These are phyloP conservation scores for Zygotorulaspora mrakii DNA, from an alignment of 1,139 yeast species.

Conservation along the genomic window DNA sequence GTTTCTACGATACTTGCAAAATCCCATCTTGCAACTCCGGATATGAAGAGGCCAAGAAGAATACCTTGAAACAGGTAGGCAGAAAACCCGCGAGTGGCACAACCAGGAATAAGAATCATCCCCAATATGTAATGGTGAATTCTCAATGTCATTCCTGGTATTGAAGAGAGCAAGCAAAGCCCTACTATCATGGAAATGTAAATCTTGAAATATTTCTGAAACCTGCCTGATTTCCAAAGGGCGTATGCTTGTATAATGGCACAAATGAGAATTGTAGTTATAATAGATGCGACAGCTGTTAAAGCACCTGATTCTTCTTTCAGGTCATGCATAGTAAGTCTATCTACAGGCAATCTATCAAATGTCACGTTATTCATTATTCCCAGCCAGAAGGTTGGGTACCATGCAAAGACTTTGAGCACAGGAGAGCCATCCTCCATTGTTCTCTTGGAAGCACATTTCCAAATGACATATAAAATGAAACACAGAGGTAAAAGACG, in stretches of 20 bases:
- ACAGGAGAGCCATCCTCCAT: conserved; percentile 45
- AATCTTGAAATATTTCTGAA: conserved; percentile 51
- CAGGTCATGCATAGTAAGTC: conserved; percentile 69
- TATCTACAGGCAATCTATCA: conserved; percentile 81
- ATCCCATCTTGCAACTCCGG: conserved; percentile 93
- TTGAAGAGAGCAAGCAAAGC: conserved; percentile 45
- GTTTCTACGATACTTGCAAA: conserved; percentile 87
- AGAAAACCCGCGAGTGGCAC: conserved; percentile 70
- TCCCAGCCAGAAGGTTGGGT: conserved; percentile 81
- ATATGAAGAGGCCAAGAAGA: conserved; percentile 69
- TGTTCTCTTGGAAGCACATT: conserved; percentile 44
- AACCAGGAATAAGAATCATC: conserved; percentile 75
- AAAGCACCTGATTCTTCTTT: conserved; percentile 74
- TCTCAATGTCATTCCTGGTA: conserved; percentile 73
- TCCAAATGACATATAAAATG: conserved; percentile 72
- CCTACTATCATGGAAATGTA: conserved; percentile 50
- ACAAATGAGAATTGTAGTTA: conserved; percentile 47
- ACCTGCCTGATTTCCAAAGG: conserved; percentile 76
- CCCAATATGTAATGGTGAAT: conserved; percentile 90
- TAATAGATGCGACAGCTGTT: conserved; percentile 54
- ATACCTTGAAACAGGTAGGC: conserved; percentile 80
- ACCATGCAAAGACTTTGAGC: conserved; percentile 63
- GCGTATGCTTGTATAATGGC: conserved; percentile 71
- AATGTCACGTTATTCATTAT: conserved; percentile 81
- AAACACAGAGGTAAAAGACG: conserved; percentile 74